Evolutionary conservation across 306 rosid genomes (phyloP), one percentile per base, ranked within the genome.

Genomic region (Cajanus cajan): DNA sequence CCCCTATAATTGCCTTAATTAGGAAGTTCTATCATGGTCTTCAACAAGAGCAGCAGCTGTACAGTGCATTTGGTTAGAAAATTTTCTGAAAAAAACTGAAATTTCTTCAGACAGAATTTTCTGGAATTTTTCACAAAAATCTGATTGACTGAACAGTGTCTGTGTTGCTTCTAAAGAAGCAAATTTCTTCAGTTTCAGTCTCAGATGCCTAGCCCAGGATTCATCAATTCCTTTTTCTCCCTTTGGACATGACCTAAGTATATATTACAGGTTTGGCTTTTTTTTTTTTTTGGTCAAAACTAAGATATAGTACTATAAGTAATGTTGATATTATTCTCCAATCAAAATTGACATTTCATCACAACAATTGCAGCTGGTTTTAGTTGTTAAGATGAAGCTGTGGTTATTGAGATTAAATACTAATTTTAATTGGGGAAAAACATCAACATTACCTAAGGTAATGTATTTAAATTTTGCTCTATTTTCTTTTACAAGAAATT

Each of bases 1-100:
- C 19, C 72, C 12, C 51, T 63, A 8, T 16, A 33, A 33, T 19
- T 57, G 40, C 33, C 12, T 40, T 68, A 40, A 52, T 66, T 40
- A 41, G 33, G 43, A 73, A 57, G 39, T 39, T 55, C 54, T 10
- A 21, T n/a, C 70, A 43, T 22, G 14, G 37, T 44, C 52, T 58
- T 78, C 40, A 58, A 70, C 72, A 58, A 50, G 34, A 39, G 54
- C 31, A 58, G 54, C 36, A 62, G 62, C 65, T 37, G 71, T 9
- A 40, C 73, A 64, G 51, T 73, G 51, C 69, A 19, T 33, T 44
- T n/a, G 58, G 9, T 15, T 6, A 52, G 61, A 40, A 71, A 65
- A 8, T 4, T 31, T 71, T 51, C n/a, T 13, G 59, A n/a, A 76
- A 18, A 8, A 0, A 21, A 52, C 47, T 40, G 34, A 21, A 19